Conservation (phyloP, 352 stramenopile species). For the Lagenidium sp. region DNA sequence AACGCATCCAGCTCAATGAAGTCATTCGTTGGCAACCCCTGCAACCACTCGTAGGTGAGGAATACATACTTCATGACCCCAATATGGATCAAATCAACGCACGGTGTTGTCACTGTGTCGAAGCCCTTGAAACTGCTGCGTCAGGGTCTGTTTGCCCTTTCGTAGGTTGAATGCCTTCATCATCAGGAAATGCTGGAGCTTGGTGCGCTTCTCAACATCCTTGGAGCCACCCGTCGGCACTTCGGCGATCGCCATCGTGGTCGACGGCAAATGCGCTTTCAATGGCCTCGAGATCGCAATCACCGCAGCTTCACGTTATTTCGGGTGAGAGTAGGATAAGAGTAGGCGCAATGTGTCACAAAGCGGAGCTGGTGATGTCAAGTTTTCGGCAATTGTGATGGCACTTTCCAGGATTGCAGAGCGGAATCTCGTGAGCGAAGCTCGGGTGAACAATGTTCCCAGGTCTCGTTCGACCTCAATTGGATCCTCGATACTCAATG, state of each 20-base stretch:
- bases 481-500: conserved; percentile 69
- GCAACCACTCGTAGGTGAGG: no score
- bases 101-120: conserved; percentile 12
- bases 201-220: conserved; percentile 24
- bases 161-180: conserved; percentile 80
- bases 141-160: conserved; percentile 39
- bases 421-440: conserved; percentile 38
- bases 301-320: no score
- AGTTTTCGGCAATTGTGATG: no score
- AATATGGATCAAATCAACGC: no score
- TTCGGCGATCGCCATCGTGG: neutral
- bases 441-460: conserved; percentile 50
- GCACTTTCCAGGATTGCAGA: conserved; percentile 24
- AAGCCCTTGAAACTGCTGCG: conserved; percentile 58
- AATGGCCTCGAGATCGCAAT: no score
- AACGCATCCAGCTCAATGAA: conserved; percentile 51
- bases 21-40: conserved; percentile 3
- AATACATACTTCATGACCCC: no score
- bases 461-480: conserved; percentile 65
- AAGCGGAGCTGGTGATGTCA: neutral
- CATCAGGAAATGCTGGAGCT: conserved; percentile 74
- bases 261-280: neutral
- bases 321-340: neutral
- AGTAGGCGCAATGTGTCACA: neutral
- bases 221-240: no score